Conservation (phyloP, 495 filamentous ascomycete genomes). For the Aspergillus wentii region DNA sequence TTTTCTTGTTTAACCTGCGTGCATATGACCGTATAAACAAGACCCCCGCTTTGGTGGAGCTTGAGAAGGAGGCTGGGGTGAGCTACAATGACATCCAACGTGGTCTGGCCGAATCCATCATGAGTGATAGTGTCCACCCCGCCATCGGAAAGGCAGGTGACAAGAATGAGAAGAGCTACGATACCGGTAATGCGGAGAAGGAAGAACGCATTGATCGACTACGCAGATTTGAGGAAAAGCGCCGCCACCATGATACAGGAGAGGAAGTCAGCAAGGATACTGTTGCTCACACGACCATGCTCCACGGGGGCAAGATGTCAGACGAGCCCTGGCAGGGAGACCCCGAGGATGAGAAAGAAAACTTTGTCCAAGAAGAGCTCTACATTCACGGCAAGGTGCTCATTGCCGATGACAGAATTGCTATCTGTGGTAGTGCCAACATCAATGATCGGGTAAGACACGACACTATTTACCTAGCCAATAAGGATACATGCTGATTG, state of each 20-base stretch:
- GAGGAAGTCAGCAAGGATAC: constrained; percentile 52
- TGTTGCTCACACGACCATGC: constrained; percentile 80
- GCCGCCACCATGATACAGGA: constrained; percentile 31
- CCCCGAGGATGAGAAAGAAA: constrained; percentile 67
- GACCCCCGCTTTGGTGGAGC: constrained; percentile 58
- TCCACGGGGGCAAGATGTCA: constrained; percentile 56
- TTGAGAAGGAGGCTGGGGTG: constrained; percentile 75
- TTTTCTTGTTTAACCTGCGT: constrained; percentile 89
- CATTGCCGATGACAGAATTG: constrained; percentile 77
- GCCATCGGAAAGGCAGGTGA: constrained; percentile 47
- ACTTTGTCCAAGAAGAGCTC: constrained; percentile 91
- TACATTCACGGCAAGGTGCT: constrained; percentile 89
- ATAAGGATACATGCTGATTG: constrained; percentile 6
- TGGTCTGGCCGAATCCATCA: constrained; percentile 79
- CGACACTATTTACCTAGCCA: constrained; percentile 2
- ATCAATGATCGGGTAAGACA: constrained; percentile 80
- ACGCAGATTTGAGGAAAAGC: constrained; percentile 58
- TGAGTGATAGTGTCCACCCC: constrained; percentile 68
- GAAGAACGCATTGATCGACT: constrained; percentile 48
- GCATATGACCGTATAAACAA: constrained; percentile 88
- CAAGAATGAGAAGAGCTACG: constrained; percentile 33
- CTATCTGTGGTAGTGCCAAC: constrained; percentile 84
- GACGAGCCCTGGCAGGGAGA: constrained; percentile 71
- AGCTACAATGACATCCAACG: constrained; percentile 80
- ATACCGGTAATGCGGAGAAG: constrained; percentile 28